Evolutionary conservation across 148 eudicot species (phyloP).

Genomic region (Euryodendron excelsum): DNA sequence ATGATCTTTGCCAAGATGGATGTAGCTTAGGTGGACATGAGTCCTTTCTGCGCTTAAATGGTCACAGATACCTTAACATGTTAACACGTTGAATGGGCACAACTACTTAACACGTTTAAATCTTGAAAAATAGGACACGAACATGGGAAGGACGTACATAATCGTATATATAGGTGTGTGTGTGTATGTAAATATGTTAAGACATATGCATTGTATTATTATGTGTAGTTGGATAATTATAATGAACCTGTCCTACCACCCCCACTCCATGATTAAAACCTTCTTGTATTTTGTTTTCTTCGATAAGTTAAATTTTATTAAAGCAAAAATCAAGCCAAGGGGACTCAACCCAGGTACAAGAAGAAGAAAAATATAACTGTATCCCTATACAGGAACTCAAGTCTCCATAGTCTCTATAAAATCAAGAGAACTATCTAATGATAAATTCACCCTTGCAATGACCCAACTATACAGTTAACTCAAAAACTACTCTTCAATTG

Average conservation of each 20-base stretch:
- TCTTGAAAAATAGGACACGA: background rate
- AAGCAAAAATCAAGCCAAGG: background rate
- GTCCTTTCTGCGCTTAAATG: background rate
- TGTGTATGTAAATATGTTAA: background rate
- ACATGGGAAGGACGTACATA: background rate
- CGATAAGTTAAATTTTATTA: background rate
- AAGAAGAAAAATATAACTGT: background rate
- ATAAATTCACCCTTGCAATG: background rate
- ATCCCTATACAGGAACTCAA: background rate
- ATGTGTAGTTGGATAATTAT: background rate
- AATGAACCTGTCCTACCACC: background rate
- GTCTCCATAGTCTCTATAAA: background rate
- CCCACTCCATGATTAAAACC: background rate
- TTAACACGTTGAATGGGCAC: background rate
- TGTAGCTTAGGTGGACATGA: background rate
- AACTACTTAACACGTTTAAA: background rate
- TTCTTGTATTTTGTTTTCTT: background rate
- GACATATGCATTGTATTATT: background rate
- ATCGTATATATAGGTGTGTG: background rate
- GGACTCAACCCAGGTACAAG: background rate
- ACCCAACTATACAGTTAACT: background rate
- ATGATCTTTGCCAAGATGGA: background rate
- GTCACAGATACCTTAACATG: no score
- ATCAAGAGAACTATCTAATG: background rate
- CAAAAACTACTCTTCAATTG: background rate